Base-by-base conservation (phyloP, 2,329 filamentous ascomycete genomes). In the Thelonectria rubi region DNA sequence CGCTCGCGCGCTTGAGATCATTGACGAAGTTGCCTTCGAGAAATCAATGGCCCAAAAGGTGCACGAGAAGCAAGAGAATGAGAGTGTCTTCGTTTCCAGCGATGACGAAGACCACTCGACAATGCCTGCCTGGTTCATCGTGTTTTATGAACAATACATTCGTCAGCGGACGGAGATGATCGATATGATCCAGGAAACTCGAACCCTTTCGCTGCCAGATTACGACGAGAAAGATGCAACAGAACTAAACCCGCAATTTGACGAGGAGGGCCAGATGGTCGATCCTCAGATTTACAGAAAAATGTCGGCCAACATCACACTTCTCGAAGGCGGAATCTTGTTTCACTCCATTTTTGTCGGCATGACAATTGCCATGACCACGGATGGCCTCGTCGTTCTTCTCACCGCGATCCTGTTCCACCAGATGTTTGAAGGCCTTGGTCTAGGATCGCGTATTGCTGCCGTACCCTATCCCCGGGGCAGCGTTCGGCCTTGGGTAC, bases 301-400 rank as follows among this genome's bases (percentile, higher is more conserved):
- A 69, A 85, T 88, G 74, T 84, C 90, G 3, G 81, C 92, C 69
- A 91, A 93, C 76, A 92, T 91, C 66, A 85, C 91, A 5, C 82
- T 93, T 3, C 83, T 93, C 5, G 91, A 93, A 75, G 88, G 90
- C 58, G 91, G 91, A 63, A 93, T 93, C 65, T 81, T 93, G 11
- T 93, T 93, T 74, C 91, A 93, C 77, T 91, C 88, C 63, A 84
- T 93, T 61, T 92, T 92, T 73, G 89, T 92, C 58, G 89, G 89
- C 60, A 90, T 91, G 82, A 90, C 90, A 0, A 78, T 92, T 24
- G 89, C 87, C 24, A 89, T 92, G 65, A 88, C 88, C 18, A 85
- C 86, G 1, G 86, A 90, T 1, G 85, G 87, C 4, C 91, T 91
- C 73, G 75, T 88, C 58, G 81, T 91, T 24, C 82, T 92, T 4